A percentile compares a stretch with the other conserved stretches of the same genome.
These are phyloP conservation scores for Flaveria floridana DNA, from an alignment of 140 eudicot species.

Conservation along the genomic window DNA sequence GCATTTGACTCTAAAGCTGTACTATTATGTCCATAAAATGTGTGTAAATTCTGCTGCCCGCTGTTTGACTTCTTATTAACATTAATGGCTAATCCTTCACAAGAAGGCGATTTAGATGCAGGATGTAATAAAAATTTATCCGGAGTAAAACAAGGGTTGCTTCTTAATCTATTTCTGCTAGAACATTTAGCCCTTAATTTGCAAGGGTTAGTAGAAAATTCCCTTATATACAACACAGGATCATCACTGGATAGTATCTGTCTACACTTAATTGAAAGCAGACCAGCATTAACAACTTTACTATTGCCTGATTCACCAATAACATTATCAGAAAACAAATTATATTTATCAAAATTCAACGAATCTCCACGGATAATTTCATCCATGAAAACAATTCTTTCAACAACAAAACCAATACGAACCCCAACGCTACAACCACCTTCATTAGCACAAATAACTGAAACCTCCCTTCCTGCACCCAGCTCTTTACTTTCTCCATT, in stretches of 20 bases:
- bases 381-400: constrained; percentile 47
- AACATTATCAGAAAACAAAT: constrained; percentile 6
- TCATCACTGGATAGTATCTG: constrained; percentile 54
- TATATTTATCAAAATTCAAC: background rate
- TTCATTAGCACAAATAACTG: constrained; percentile 50
- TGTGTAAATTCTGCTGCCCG: constrained; percentile 4
- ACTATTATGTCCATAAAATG: constrained; percentile 23
- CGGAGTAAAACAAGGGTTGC: constrained; percentile 18
- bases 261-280: constrained; percentile 56
- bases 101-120: constrained; percentile 20
- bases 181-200: constrained; percentile 30
- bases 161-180: constrained; percentile 36
- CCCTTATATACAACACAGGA: constrained; percentile 48
- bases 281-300: constrained; percentile 34
- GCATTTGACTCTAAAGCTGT: constrained; percentile 35
- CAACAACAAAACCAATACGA: constrained; percentile 59
- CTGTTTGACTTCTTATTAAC: background rate
- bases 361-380: constrained; percentile 41
- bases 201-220: constrained; percentile 10
- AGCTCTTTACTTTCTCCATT: constrained; percentile 52
- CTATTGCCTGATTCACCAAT: constrained; percentile 15
- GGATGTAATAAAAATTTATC: constrained; percentile 12
- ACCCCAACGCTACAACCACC: constrained; percentile 38
- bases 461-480: constrained; percentile 60
- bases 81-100: constrained; percentile 22